Percentiles rank a stretch among this genome's conserved stretches.
phyloP scores from a whole-genome alignment of 2,329 filamentous ascomycete genomes.

The Emergomyces orientalis region DNA sequence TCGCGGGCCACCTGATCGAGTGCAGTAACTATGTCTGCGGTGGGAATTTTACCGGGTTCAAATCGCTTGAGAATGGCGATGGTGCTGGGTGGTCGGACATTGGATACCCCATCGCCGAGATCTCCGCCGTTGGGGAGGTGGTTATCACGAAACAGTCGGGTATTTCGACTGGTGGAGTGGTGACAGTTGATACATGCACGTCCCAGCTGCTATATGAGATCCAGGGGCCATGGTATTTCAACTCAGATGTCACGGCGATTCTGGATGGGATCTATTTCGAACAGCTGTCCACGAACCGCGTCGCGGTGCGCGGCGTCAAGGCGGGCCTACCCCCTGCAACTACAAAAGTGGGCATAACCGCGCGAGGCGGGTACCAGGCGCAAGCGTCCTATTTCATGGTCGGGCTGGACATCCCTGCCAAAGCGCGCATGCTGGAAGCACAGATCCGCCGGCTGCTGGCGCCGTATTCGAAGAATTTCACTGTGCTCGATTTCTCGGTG shows the following conservation, averaged over 20 bases:
- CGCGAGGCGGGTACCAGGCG: slow-evolving; percentile 40
- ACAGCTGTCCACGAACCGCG: slow-evolving; percentile 41
- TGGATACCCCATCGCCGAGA: slow-evolving; percentile 41
- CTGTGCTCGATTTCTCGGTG: slow-evolving; percentile 24
- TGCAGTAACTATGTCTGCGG: slow-evolving; percentile 37
- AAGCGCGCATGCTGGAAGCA: slow-evolving; percentile 39
- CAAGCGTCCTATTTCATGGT: slow-evolving; percentile 39
- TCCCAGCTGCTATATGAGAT: slow-evolving; percentile 48
- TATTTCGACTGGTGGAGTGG: slow-evolving; percentile 29
- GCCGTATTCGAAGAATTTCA: slow-evolving; percentile 27
- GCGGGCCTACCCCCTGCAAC: slow-evolving; percentile 39
- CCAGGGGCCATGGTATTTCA: slow-evolving; percentile 49
- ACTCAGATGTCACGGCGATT: slow-evolving; percentile 48
- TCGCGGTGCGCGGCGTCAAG: slow-evolving; percentile 41
- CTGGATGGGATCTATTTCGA: slow-evolving; percentile 45
- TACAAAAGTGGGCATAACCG: slow-evolving; percentile 43
- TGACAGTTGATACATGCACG: slow-evolving; percentile 43
- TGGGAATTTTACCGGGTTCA: slow-evolving; percentile 39
- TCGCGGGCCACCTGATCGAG: slow-evolving; percentile 33
- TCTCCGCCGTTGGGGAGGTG: slow-evolving; percentile 32
- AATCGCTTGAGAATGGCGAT: slow-evolving; percentile 22
- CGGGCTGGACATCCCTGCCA: slow-evolving; percentile 39
- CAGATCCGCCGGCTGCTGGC: slow-evolving; percentile 35
- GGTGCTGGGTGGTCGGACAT: slow-evolving; percentile 36
- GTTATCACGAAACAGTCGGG: slow-evolving; percentile 39